phyloP scores from a whole-genome alignment of 192 early-diverging fungal genomes.

The Helicostylum pulchrum region DNA sequence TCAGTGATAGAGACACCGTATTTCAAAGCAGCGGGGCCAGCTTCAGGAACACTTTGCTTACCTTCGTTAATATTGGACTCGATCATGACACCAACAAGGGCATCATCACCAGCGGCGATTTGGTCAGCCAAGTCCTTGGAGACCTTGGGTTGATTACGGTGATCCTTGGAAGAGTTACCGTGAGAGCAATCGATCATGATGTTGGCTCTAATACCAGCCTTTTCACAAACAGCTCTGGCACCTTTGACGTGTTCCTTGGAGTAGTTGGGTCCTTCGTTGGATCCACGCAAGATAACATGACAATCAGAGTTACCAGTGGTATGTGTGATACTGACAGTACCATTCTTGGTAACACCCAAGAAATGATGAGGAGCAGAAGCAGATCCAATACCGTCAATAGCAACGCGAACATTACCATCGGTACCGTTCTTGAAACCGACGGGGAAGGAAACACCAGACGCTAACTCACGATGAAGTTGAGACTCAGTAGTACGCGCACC shows the following conservation, averaged over 20 bases:
- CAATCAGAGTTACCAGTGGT: slow-evolving; percentile 82
- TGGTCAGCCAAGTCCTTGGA: slow-evolving; percentile 65
- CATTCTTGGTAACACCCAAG: slow-evolving; percentile 93
- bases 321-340: slow-evolving; percentile 84
- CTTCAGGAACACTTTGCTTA: slow-evolving; percentile 77
- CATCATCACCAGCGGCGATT: slow-evolving; percentile 63
- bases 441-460: slow-evolving; percentile 91
- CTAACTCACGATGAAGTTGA: slow-evolving; percentile 92
- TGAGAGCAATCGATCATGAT: slow-evolving; percentile 97
- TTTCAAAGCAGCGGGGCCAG: slow-evolving; percentile 62
- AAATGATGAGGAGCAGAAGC: slow-evolving; percentile 83
- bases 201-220: slow-evolving; percentile 57
- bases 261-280: slow-evolving; percentile 89
- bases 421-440: slow-evolving; percentile 99
- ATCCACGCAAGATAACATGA: slow-evolving; percentile 90
- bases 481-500: slow-evolving; percentile 96
- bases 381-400: slow-evolving; percentile 72
- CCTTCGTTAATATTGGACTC: slow-evolving; percentile 89
- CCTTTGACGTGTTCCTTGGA: slow-evolving; percentile 55
- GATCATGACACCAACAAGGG: slow-evolving; percentile 89
- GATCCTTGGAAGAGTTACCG: slow-evolving; percentile 88
- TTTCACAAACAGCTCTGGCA: slow-evolving; percentile 56
- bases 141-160: slow-evolving; percentile 83
- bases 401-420: slow-evolving; percentile 80
- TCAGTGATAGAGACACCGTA: slow-evolving; percentile 94